Evolutionary conservation across 2,329 filamentous ascomycete genomes (phyloP).

Genomic region (Colletotrichum theobromicola): DNA sequence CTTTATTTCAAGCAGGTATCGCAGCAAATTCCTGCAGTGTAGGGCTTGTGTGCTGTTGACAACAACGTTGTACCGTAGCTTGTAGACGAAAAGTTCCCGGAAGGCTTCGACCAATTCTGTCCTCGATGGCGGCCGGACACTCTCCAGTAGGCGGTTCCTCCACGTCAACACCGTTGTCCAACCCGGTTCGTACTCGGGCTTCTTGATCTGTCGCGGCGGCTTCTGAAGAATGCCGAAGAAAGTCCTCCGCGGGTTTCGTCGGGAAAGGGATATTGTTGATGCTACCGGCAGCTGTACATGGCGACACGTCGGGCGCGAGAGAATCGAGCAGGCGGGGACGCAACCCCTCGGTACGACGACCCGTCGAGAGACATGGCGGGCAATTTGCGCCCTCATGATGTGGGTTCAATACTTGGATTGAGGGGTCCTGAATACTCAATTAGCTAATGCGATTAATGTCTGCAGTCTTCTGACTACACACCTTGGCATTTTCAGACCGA

Average conservation of each 20-base stretch:
- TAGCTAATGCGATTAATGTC: not conserved
- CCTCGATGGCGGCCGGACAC: slow-evolving; percentile 67
- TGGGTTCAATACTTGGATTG: slow-evolving; percentile 16
- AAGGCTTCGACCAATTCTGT: slow-evolving; percentile 71
- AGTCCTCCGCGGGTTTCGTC: slow-evolving; percentile 37
- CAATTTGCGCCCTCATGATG: slow-evolving; percentile 51
- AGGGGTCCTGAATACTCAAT: not conserved
- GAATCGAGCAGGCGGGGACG: slow-evolving; percentile 37
- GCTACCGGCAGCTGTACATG: slow-evolving; percentile 26
- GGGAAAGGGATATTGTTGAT: slow-evolving; percentile 24
- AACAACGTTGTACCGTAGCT: slow-evolving; percentile 50
- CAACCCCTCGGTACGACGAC: slow-evolving; percentile 38
- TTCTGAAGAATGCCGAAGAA: slow-evolving; percentile 70
- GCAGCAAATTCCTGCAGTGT: slow-evolving; percentile 60
- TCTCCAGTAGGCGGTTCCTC: slow-evolving; percentile 65
- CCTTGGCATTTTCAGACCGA: slow-evolving; percentile 15
- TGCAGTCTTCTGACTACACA: not conserved
- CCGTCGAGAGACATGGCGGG: slow-evolving; percentile 47
- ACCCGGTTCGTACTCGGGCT: slow-evolving; percentile 71
- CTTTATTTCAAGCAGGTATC: slow-evolving; percentile 57
- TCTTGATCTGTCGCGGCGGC: slow-evolving; percentile 62
- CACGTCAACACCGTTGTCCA: slow-evolving; percentile 75
- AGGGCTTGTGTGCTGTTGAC: slow-evolving; percentile 72
- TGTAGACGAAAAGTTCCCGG: slow-evolving; percentile 64
- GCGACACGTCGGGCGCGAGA: slow-evolving; percentile 30